These are phyloP conservation scores for Flaveria ramosissima DNA, from an alignment of 129 eudicot genomes.

Conservation along the genomic window DNA sequence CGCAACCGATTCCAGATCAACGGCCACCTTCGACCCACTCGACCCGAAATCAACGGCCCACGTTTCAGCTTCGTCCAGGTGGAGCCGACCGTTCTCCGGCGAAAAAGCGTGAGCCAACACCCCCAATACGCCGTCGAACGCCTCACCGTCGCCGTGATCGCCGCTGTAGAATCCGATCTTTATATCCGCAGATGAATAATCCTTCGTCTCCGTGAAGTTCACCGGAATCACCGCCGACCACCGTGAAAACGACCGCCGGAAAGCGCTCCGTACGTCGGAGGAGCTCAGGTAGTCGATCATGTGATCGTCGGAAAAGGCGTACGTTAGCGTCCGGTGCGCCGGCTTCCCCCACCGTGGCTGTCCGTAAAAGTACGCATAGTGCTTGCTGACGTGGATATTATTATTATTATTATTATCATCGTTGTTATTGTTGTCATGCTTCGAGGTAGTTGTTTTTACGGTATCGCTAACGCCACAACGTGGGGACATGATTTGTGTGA, in stretches of 20 bases:
- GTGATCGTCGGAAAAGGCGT: conserved; percentile 59
- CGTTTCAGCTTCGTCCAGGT: conserved; percentile 71
- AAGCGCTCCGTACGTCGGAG: conserved; percentile 47
- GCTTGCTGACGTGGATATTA: conserved; percentile 45
- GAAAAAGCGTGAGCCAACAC: conserved; percentile 85
- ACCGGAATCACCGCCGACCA: conserved; percentile 88
- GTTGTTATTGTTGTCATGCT: not conserved
- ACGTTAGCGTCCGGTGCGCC: conserved; percentile 51
- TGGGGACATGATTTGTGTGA: conserved; percentile 67
- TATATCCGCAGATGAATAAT: conserved; percentile 48
- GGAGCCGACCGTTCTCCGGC: conserved; percentile 85
- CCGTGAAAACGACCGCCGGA: conserved; percentile 60
- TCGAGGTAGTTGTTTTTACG: not conserved
- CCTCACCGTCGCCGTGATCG: conserved; percentile 91
- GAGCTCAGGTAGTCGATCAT: conserved; percentile 44
- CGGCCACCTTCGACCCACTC: conserved; percentile 55
- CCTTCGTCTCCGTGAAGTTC: conserved; percentile 54
- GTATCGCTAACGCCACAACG: conserved; percentile 70
- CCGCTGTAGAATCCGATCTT: conserved; percentile 67
- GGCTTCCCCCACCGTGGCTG: conserved; percentile 67
- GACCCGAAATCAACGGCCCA: conserved; percentile 77
- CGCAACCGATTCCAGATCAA: conserved; percentile 91
- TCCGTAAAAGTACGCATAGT: conserved; percentile 61
- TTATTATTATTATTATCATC: not conserved
- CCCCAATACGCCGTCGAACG: conserved; percentile 87